phyloP scores from a whole-genome alignment of 805 yeast genomes.

The Starmerella sirachaensis region DNA sequence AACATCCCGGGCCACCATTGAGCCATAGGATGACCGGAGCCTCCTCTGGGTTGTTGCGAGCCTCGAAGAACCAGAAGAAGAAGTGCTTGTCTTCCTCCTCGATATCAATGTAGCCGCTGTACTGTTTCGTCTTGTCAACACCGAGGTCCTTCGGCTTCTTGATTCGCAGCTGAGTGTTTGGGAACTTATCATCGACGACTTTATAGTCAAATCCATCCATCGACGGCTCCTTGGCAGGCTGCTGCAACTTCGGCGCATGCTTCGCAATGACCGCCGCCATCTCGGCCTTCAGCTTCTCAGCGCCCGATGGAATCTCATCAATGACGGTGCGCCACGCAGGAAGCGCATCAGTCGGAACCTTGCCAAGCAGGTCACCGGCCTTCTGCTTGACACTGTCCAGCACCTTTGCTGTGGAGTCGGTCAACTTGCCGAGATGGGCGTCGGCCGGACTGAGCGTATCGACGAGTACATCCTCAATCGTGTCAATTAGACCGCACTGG shows the following conservation, averaged over 20 bases:
- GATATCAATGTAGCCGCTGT: conserved; percentile 62
- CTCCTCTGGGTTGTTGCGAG: conserved; percentile 68
- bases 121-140: conserved; percentile 67
- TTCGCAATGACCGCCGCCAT: conserved; percentile 15
- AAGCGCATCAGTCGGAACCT: conserved; percentile 23
- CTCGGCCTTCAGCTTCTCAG: conserved; percentile 20
- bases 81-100: conserved; percentile 63
- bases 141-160: conserved; percentile 59
- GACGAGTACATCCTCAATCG: conserved; percentile 14
- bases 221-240: conserved; percentile 6
- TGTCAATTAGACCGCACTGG: conserved; percentile 17
- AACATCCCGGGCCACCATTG: conserved; percentile 96
- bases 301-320: conserved; percentile 24
- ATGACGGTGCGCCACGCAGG: conserved; percentile 27
- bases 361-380: conserved; percentile 20
- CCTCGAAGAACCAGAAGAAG: conserved; percentile 85
- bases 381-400: conserved; percentile 25
- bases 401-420: conserved; percentile 7
- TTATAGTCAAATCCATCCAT: conserved; percentile 9
- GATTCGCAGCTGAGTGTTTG: conserved; percentile 40
- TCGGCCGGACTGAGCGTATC: conserved; percentile 14
- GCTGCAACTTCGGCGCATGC: conserved; percentile 6
- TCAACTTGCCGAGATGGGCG: conserved; percentile 9
- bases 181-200: conserved; percentile 17
- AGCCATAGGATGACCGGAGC: conserved; percentile 86